These are phyloP conservation scores for Amyloporia xantha DNA, from an alignment of 768 basidiomycete species.

Conservation along the genomic window DNA sequence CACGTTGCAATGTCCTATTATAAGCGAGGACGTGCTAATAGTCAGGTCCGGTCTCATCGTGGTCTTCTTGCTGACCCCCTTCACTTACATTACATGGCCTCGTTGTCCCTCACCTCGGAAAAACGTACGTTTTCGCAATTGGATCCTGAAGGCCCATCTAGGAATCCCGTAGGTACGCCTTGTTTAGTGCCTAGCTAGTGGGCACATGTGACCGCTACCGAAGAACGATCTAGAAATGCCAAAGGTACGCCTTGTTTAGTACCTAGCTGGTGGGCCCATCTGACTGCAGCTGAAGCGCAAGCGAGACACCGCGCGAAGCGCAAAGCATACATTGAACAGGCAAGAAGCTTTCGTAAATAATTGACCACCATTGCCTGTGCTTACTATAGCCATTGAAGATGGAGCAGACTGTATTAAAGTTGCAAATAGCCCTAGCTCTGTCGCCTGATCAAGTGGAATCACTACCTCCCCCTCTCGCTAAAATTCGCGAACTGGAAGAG, in stretches of 20 bases:
- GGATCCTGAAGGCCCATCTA: too few species aligned
- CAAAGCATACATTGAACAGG: conserved; percentile 91
- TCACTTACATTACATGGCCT: conserved; percentile 20
- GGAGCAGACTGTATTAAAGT: conserved; percentile 79
- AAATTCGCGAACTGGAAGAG: conserved; percentile 78
- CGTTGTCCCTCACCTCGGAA: conserved; percentile 6
- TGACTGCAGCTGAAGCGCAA: conserved; percentile 42
- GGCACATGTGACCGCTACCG: conserved; percentile 6
- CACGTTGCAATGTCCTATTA: conserved; percentile 2
- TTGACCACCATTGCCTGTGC: neutral
- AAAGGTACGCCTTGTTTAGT: conserved; percentile 14
- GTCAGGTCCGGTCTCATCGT: conserved; percentile 15
- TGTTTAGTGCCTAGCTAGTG: conserved; percentile 7
- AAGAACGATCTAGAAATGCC: conserved; percentile 20
- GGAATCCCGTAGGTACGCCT: too few species aligned
- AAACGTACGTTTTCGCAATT: too few species aligned
- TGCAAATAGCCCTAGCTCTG: conserved; percentile 68
- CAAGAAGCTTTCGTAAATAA: conserved; percentile 21
- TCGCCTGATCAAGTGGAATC: conserved; percentile 70
- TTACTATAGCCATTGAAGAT: too few species aligned
- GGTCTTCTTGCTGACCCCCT: conserved; percentile 19
- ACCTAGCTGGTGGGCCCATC: neutral
- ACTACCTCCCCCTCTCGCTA: conserved; percentile 63
- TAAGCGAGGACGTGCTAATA: conserved; percentile 15
- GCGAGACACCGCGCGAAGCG: conserved; percentile 87